Percentiles rank a stretch among this genome's conserved stretches.
phyloP scores from a whole-genome alignment of 768 basidiomycete genomes.

The Trametes elegans region DNA sequence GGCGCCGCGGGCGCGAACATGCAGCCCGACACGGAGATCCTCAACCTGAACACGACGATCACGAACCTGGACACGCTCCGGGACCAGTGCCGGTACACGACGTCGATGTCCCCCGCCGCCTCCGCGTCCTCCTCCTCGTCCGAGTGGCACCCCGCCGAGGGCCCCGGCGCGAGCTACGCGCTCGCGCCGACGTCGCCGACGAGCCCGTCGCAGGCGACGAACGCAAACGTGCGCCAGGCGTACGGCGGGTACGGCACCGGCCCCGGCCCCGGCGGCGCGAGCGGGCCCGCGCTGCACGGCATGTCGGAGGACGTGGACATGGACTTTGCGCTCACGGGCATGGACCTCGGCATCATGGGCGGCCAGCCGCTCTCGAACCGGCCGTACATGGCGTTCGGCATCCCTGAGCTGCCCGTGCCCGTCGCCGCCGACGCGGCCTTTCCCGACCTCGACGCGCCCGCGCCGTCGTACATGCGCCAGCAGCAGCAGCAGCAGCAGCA shows the following conservation, averaged over 20 bases:
- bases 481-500: conserved; percentile 3
- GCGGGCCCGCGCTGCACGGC: not conserved
- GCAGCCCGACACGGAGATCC: conserved; percentile 10
- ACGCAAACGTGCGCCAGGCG: no score
- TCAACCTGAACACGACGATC: conserved; percentile 15
- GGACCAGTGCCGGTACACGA: conserved; percentile 15
- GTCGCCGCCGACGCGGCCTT: conserved; percentile 8
- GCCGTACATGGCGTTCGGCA: conserved; percentile 33
- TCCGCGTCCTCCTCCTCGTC: conserved; percentile 5
- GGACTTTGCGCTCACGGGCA: conserved; percentile 20
- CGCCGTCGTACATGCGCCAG: conserved; percentile 9
- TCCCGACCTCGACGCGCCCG: conserved; percentile 19
- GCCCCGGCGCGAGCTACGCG: not conserved
- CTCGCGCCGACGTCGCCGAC: not conserved
- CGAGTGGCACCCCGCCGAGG: conserved; percentile 1
- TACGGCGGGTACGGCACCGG: not conserved
- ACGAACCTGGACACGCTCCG: conserved; percentile 15
- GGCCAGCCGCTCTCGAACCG: conserved; percentile 40
- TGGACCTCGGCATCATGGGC: conserved; percentile 40
- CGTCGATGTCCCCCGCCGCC: not conserved
- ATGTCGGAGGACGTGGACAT: conserved; percentile 17
- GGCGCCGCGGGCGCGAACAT: conserved; percentile 7
- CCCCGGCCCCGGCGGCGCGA: not conserved
- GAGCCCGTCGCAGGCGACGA: no score
- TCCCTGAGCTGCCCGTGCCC: conserved; percentile 4